Conservation (phyloP, 1,139 yeast species). For the Blastobotrys aristatus region DNA sequence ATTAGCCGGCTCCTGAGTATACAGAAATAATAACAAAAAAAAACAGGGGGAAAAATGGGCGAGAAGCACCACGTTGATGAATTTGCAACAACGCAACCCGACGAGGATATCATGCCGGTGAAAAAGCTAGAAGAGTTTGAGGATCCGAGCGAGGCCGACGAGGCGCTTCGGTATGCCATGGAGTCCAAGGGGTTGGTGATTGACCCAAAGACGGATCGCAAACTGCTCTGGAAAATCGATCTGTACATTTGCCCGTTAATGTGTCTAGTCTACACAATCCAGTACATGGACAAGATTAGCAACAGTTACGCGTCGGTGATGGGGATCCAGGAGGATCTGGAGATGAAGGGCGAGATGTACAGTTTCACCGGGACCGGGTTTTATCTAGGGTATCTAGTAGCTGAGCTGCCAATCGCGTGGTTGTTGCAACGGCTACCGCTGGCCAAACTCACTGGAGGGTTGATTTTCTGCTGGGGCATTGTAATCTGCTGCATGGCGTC, state of each 20-base stretch:
- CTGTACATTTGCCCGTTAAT: slow-evolving; percentile 14
- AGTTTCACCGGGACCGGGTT: slow-evolving; percentile 49
- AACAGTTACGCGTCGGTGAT: slow-evolving; percentile 60
- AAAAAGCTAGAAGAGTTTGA: background rate
- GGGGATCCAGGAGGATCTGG: slow-evolving; percentile 14
- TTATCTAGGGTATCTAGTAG: slow-evolving; percentile 47
- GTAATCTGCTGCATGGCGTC: slow-evolving; percentile 47
- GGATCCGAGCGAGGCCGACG: slow-evolving; percentile 13
- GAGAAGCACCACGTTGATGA: no score
- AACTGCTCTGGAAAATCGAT: slow-evolving; percentile 15
- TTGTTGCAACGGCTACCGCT: slow-evolving; percentile 50
- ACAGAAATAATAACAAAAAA: no score
- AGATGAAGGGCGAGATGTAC: slow-evolving; percentile 14
- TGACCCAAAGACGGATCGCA: slow-evolving; percentile 23
- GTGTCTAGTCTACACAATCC: slow-evolving; percentile 8
- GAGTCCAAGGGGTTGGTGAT: slow-evolving; percentile 22
- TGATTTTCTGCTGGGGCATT: slow-evolving; percentile 49
- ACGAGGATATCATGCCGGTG: slow-evolving; percentile 38
- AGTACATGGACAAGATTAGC: slow-evolving; percentile 30
- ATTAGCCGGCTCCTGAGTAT: background rate
- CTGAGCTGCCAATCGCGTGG: slow-evolving; percentile 48
- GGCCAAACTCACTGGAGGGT: slow-evolving; percentile 45
- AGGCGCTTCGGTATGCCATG: slow-evolving; percentile 20
- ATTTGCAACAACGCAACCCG: background rate
- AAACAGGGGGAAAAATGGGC: no score